Percentiles rank a stretch among this genome's conserved stretches.
Conservation (phyloP, 2,329 filamentous ascomycete genomes). For the Monosporascus sp. region DNA sequence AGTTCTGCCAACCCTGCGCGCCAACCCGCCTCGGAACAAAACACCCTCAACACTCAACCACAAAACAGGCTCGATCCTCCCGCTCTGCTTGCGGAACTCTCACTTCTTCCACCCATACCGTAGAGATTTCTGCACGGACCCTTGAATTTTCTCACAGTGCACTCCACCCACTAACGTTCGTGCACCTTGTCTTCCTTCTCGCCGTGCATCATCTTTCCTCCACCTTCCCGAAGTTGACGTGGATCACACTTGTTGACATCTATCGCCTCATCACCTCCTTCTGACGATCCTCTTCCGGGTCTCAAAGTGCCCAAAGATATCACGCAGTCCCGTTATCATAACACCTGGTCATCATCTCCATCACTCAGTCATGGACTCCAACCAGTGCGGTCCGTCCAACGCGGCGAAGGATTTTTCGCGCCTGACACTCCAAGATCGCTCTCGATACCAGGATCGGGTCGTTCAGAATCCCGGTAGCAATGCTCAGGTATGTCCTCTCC, state of each 20-base stretch:
- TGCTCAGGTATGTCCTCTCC: not conserved
- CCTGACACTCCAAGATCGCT: constrained; percentile 62
- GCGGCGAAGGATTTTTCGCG: constrained; percentile 68
- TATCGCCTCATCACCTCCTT: too few species aligned
- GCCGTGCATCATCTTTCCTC: too few species aligned
- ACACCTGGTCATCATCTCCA: not conserved
- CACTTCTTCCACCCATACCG: not conserved
- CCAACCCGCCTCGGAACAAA: too few species aligned
- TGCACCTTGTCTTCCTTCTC: too few species aligned
- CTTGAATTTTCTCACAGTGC: not conserved
- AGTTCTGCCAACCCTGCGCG: too few species aligned
- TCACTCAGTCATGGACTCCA: constrained; percentile 31
- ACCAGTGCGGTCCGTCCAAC: constrained; percentile 68
- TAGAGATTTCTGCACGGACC: not conserved
- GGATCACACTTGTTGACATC: too few species aligned
- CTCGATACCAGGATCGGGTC: constrained; percentile 67
- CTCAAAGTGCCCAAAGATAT: not conserved
- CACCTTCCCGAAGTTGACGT: too few species aligned
- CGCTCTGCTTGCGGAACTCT: not conserved
- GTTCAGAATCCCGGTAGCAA: not conserved
- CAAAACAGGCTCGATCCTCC: too few species aligned
- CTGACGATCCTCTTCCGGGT: too few species aligned
- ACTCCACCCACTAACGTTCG: too few species aligned
- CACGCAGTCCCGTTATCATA: not conserved
- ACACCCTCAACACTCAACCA: too few species aligned